These are phyloP conservation scores for Oryza glaberrima DNA, from an alignment of 176 grass and related monocot genomes.

Conservation along the genomic window DNA sequence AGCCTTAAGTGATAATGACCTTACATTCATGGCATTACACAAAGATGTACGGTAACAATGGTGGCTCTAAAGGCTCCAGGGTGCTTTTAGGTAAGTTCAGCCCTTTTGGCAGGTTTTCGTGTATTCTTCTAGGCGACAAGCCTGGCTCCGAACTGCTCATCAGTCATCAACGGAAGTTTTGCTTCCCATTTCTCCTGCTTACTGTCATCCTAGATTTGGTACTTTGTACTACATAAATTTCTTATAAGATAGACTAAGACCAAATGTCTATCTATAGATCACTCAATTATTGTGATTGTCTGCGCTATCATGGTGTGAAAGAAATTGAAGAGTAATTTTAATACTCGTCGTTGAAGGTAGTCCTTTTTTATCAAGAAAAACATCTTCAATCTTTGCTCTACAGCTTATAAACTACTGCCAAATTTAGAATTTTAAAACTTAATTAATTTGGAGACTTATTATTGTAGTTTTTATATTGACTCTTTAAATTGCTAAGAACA, in stretches of 20 bases:
- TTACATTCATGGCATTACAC: conserved; percentile 36
- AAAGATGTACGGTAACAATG: conserved; percentile 29
- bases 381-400: no score
- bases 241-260: not conserved
- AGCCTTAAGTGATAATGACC: conserved; percentile 36
- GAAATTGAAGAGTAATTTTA: not conserved
- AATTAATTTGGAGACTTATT: no score
- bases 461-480: no score
- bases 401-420: no score
- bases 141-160: conserved; percentile 23
- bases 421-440: no score
- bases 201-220: conserved; percentile 7
- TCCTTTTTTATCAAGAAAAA: not conserved
- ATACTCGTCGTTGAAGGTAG: not conserved
- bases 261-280: not conserved
- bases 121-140: not conserved
- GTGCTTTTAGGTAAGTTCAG: conserved; percentile 48
- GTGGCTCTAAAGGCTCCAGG: conserved; percentile 28
- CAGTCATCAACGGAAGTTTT: not conserved
- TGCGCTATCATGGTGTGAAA: not conserved
- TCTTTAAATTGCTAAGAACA: no score
- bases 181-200: not conserved
- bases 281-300: not conserved
- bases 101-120: conserved; percentile 38
- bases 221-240: not conserved